Conservation (phyloP, 2,329 filamentous ascomycete genomes). For the Rutstroemia sp. region DNA sequence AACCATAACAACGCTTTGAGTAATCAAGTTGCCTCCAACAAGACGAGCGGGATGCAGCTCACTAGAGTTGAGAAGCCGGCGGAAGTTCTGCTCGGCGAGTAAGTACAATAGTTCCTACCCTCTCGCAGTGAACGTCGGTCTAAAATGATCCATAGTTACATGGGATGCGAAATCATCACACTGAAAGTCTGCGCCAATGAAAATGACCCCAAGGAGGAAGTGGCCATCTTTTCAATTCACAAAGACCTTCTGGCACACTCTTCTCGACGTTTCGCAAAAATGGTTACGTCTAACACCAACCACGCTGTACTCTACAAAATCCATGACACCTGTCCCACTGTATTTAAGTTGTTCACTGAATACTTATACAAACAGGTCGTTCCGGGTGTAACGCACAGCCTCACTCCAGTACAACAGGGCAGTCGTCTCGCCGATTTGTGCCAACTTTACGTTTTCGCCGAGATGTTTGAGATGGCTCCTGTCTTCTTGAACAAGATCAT, state of each 20-base stretch:
- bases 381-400: conserved; percentile 4
- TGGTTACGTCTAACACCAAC: neutral
- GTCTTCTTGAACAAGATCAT: conserved; percentile 18
- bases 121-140: neutral
- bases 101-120: neutral
- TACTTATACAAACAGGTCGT: conserved; percentile 15
- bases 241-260: neutral
- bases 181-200: neutral
- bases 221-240: neutral
- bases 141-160: neutral
- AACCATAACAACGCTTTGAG: too few species aligned
- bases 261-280: neutral
- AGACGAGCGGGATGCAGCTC: neutral
- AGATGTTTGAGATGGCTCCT: conserved; percentile 7
- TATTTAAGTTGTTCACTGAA: conserved; percentile 19
- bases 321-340: neutral
- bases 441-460: conserved; percentile 17
- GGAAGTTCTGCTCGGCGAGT: conserved; percentile 1
- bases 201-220: neutral
- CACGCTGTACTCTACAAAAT: neutral
- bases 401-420: neutral
- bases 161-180: neutral
- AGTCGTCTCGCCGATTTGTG: conserved; percentile 11
- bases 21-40: neutral
- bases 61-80: neutral